Conservation (phyloP, 441 rosid species). For the Pelargonium exstipulatum region DNA sequence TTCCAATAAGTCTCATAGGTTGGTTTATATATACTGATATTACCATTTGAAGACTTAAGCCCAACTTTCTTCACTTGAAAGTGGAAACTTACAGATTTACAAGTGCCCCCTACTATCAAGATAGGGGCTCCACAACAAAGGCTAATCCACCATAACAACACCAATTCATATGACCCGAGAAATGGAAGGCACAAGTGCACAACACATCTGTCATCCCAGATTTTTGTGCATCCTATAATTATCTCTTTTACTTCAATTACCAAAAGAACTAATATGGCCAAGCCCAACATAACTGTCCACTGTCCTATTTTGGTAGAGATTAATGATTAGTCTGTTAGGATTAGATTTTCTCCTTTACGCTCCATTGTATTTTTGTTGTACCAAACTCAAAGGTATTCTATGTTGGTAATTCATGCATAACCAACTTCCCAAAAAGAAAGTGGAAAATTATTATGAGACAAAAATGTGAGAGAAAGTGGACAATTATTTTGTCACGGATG, state of each 20-base stretch:
- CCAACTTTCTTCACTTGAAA: background rate
- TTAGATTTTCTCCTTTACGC: too few species aligned
- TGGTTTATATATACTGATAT: background rate
- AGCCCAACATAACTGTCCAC: background rate
- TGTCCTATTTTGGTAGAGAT: too few species aligned
- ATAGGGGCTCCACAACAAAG: background rate
- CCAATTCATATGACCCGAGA: background rate
- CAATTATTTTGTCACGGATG: too few species aligned
- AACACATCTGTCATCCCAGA: background rate
- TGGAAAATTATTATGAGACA: too few species aligned
- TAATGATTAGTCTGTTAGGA: too few species aligned
- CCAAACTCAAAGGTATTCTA: too few species aligned
- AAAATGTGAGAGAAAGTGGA: too few species aligned
- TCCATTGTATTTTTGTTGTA: too few species aligned
- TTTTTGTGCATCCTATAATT: background rate
- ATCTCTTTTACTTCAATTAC: background rate
- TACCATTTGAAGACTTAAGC: background rate
- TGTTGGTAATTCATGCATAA: too few species aligned
- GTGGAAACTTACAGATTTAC: background rate
- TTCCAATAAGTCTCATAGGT: background rate
- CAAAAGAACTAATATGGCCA: background rate
- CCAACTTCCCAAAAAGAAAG: background rate
- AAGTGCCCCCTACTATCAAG: background rate
- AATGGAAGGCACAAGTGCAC: background rate
- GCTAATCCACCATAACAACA: background rate